Evolutionary conservation across 1,284 basidiomycete genomes (phyloP).

Genomic region (Marasmius fiardii): DNA sequence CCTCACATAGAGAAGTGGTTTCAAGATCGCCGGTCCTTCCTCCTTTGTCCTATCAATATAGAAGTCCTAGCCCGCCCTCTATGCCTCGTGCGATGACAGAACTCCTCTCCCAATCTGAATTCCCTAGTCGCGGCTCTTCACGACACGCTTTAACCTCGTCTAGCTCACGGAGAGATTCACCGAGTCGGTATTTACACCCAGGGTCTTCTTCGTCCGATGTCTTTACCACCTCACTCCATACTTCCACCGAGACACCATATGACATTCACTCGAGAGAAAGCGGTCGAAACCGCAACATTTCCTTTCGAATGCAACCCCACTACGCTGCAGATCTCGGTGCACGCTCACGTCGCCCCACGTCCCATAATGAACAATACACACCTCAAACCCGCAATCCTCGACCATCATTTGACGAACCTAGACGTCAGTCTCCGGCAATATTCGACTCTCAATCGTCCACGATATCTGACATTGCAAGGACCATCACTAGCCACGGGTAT

Average conservation of each 20-base stretch:
- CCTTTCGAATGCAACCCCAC: neutral
- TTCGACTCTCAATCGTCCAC: conserved; percentile 14
- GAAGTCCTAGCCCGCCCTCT: conserved; percentile 7
- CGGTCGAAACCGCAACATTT: too few relatives aligned
- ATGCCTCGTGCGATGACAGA: conserved; percentile 5
- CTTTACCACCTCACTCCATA: too few relatives aligned
- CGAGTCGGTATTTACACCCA: too few relatives aligned
- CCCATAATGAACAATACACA: neutral
- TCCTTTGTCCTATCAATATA: conserved; percentile 6
- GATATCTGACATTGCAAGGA: conserved; percentile 14
- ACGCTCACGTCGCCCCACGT: neutral
- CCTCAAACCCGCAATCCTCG: conserved; percentile 6
- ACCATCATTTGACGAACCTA: neutral
- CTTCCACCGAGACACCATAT: too few relatives aligned
- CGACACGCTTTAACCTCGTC: neutral
- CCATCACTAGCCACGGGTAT: conserved; percentile 5
- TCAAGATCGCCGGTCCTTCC: conserved; percentile 1
- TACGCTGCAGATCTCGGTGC: neutral
- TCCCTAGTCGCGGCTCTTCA: neutral
- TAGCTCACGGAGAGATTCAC: too few relatives aligned
- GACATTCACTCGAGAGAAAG: too few relatives aligned
- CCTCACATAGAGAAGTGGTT: neutral
- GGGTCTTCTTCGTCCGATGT: too few relatives aligned
- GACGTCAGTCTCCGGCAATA: conserved; percentile 4
- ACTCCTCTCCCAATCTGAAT: conserved; percentile 7